Percentiles rank a stretch among this genome's conserved stretches.
Conservation (phyloP, 2,329 filamentous ascomycete genomes). For the Aspergillus pseudotamarii region DNA sequence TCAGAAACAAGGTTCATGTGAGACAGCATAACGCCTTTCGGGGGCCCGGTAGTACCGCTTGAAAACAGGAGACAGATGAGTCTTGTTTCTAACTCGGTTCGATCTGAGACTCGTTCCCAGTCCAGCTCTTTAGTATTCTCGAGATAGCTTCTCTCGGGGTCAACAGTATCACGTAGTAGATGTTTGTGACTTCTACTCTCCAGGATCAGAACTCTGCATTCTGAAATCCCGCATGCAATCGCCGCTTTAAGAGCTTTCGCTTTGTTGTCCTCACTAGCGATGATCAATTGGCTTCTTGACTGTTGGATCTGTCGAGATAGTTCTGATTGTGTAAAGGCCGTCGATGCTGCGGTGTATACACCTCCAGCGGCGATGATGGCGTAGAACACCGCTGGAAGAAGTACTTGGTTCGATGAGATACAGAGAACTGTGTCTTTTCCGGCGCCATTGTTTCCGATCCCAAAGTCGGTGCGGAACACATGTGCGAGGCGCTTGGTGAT, state of each 20-base stretch:
- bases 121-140: constrained; percentile 39
- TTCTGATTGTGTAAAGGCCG: constrained; percentile 48
- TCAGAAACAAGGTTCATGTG: constrained; percentile 50
- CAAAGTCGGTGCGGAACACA: constrained; percentile 57
- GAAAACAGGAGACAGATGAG: constrained; percentile 51
- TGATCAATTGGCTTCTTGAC: constrained; percentile 11
- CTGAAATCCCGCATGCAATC: constrained; percentile 50
- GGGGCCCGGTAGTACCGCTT: constrained; percentile 51
- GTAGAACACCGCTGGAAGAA: constrained; percentile 58
- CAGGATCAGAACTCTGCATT: constrained; percentile 55
- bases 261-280: constrained; percentile 27
- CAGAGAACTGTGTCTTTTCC: constrained; percentile 59
- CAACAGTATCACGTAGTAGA: constrained; percentile 21
- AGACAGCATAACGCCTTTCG: constrained; percentile 50
- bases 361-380: constrained; percentile 62
- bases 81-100: constrained; percentile 48
- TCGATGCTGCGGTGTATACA: constrained; percentile 57
- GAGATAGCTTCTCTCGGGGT: constrained; percentile 12
- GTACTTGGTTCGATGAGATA: constrained; percentile 59
- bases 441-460: constrained; percentile 54
- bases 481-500: constrained; percentile 58
- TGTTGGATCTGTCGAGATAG: constrained; percentile 12
- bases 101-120: constrained; percentile 60
- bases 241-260: constrained; percentile 53
- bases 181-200: constrained; percentile 45